Base-by-base conservation (phyloP, 2,329 filamentous ascomycete species). In the Orbilia javanica region DNA sequence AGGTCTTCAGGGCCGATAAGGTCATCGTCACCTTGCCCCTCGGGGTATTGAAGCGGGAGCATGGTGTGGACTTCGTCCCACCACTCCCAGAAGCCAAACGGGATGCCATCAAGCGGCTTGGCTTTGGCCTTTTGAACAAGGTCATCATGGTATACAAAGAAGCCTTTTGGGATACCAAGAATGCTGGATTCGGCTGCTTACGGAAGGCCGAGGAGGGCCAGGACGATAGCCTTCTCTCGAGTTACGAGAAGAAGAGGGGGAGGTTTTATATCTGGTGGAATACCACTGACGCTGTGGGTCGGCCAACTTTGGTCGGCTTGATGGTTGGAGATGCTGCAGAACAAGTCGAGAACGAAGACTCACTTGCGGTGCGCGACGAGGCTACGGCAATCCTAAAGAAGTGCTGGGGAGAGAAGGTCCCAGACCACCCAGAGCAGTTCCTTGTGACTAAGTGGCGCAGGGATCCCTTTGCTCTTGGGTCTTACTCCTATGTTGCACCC, bases 191-290 rank as follows among this genome's bases (percentile, higher is more conserved):
- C 83, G 96, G 96, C 10, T 89, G 97, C 46, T 86, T 99, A 48
- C 91, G 94, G 72, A 90, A 93, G 80, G 90, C 94, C 46, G 71
- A 80, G 31, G 55, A 39, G 13, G 55, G 55, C 10, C 80, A 80
- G 4, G 80, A 81, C 64, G 70, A 76, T 39, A 42, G n/a, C 36
- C 60, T 70, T 20, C 79, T 82, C 31, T 78, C 80, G 36, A 82
- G 77, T 39, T 82, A 82, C 55, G 80, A 80, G 36, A 64, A 63
- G 10, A 80, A 80, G 44, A 70, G 81, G 46, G 81, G 80, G 63
- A 91, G 94, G 25, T 97, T 97, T 85, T 99, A 98, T 82, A 89
- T 99, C 81, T 98, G 97, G 89, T 98, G 97, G 89, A 98, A 99
- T 82, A 93, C 94, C 68, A 91, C 94, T 77, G 93, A 93, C 81